These are phyloP conservation scores for Fraxinus paxiana DNA, from an alignment of 305 asterid species.

Conservation along the genomic window DNA sequence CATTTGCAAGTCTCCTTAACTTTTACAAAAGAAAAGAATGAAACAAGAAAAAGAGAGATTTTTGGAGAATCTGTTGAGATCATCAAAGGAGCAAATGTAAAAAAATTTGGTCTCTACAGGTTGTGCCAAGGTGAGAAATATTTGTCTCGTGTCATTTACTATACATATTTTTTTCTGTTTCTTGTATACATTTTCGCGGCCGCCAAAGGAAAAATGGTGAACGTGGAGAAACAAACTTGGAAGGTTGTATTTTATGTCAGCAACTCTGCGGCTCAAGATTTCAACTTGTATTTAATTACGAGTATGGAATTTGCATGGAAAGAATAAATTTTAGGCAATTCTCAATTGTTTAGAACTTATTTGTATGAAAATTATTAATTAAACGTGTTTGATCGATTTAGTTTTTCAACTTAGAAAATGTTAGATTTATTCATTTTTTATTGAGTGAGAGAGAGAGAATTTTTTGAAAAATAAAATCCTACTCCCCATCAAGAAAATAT, in stretches of 20 bases:
- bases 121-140: conserved; percentile 3
- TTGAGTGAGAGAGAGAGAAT: too few species aligned
- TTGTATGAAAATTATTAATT: too few species aligned
- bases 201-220: not conserved
- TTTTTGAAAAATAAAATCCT: too few species aligned
- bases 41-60: not conserved
- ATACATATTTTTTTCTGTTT: not conserved
- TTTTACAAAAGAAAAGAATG: conserved; percentile 1
- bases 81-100: conserved; percentile 38
- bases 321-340: too few species aligned
- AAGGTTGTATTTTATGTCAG: not conserved
- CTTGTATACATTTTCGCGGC: not conserved
- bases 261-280: not conserved
- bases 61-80: conserved; percentile 31
- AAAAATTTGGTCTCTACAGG: conserved; percentile 30
- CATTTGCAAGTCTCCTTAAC: conserved; percentile 23
- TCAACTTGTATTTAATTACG: too few species aligned
- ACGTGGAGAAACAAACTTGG: not conserved
- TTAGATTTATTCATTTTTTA: too few species aligned
- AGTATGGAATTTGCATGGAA: too few species aligned
- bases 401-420: too few species aligned
- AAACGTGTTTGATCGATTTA: too few species aligned
- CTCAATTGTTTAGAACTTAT: too few species aligned
- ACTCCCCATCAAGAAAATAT: too few species aligned
- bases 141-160: not conserved